phyloP scores from a whole-genome alignment of 192 early-diverging fungal genomes.

The Mortierella alpina region DNA sequence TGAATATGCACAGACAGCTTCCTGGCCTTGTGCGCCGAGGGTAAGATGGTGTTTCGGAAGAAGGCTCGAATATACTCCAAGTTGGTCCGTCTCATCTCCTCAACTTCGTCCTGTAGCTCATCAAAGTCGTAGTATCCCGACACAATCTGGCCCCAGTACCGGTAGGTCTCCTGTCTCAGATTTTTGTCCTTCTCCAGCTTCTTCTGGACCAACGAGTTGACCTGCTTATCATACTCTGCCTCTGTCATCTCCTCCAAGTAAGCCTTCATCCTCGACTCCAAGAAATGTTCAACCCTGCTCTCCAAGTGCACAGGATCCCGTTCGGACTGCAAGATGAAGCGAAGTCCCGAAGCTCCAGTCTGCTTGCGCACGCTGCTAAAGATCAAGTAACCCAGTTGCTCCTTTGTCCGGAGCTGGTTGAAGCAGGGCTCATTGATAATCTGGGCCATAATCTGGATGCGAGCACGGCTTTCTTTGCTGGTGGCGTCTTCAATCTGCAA shows the following conservation, averaged over 20 bases:
- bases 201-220: constrained; percentile 74
- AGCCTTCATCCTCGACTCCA: constrained; percentile 56
- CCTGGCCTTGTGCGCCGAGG: constrained; percentile 59
- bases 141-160: constrained; percentile 81
- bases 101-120: constrained; percentile 70
- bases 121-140: constrained; percentile 91
- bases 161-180: constrained; percentile 76
- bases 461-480: constrained; percentile 71
- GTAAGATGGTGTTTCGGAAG: constrained; percentile 66
- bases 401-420: constrained; percentile 93
- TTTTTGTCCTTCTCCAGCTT: constrained; percentile 91
- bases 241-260: constrained; percentile 73
- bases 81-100: constrained; percentile 60
- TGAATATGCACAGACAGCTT: constrained; percentile 79
- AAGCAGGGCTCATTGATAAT: constrained; percentile 92
- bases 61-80: constrained; percentile 68
- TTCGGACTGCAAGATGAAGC: constrained; percentile 92
- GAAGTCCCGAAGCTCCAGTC: constrained; percentile 80
- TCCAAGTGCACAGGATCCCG: constrained; percentile 83
- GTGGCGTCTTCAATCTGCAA: constrained; percentile 82
- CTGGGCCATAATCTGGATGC: constrained; percentile 79
- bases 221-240: constrained; percentile 81
- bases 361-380: constrained; percentile 77
- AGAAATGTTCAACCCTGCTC: constrained; percentile 82
- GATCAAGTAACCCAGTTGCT: constrained; percentile 85